A percentile compares a stretch with the other conserved stretches of the same genome.
These are phyloP conservation scores for Nakazawaea pomicola DNA, from an alignment of 805 yeast species.

Conservation along the genomic window DNA sequence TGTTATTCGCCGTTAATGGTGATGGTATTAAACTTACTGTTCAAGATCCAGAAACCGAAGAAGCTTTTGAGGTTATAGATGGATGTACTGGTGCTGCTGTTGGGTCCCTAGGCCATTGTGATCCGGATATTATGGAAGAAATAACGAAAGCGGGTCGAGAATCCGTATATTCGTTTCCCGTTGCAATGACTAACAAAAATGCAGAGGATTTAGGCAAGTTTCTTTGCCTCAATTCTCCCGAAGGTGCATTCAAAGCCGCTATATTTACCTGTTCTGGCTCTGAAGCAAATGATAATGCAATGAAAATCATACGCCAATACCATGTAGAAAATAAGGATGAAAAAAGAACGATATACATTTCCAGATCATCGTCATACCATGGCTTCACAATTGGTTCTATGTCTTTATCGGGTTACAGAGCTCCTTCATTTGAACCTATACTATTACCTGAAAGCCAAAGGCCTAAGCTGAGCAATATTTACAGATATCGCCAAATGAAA, in stretches of 20 bases:
- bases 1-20: constrained; percentile 35
- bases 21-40: constrained; percentile 31
- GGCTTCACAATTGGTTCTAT: constrained; percentile 43
- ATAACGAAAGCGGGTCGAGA: constrained; percentile 25
- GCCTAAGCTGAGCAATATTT: constrained; percentile 22
- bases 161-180: constrained; percentile 27
- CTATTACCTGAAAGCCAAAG: constrained; percentile 18
- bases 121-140: constrained; percentile 26
- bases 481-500: constrained; percentile 27
- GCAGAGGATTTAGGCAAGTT: constrained; percentile 31
- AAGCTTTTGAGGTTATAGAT: constrained; percentile 27
- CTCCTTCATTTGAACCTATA: constrained; percentile 26
- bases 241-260: constrained; percentile 36
- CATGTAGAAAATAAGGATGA: constrained; percentile 31
- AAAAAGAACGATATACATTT: constrained; percentile 29
- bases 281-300: constrained; percentile 70
- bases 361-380: constrained; percentile 38
- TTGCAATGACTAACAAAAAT: constrained; percentile 22
- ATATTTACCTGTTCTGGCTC: constrained; percentile 56
- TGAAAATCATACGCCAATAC: constrained; percentile 52
- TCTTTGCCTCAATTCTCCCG: constrained; percentile 37
- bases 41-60: constrained; percentile 32
- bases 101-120: constrained; percentile 33
- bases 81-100: constrained; percentile 40
- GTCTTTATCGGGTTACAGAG: constrained; percentile 30